Evolutionary conservation across 2,329 filamentous ascomycete species (phyloP).

Genomic region (Diaporthe sp.): DNA sequence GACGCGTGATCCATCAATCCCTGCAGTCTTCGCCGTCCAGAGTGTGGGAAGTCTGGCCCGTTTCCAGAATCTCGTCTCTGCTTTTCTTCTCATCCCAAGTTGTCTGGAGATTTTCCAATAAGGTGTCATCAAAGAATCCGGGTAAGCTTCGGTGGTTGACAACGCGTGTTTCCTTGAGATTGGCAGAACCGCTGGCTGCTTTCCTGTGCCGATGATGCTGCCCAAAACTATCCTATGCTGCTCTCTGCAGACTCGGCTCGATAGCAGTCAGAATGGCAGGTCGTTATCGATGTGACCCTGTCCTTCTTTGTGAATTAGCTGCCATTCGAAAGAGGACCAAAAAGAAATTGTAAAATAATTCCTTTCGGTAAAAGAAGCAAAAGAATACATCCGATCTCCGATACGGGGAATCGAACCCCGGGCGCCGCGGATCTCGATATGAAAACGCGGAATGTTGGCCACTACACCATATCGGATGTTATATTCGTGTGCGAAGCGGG

Average conservation of each 20-base stretch:
- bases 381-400: constrained; percentile 32
- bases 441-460: constrained; percentile 37
- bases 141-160: neutral
- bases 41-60: neutral
- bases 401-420: constrained; percentile 40
- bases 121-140: neutral
- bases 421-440: constrained; percentile 34
- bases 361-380: too few relatives aligned
- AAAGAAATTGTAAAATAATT: too few relatives aligned
- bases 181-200: neutral
- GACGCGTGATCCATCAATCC: too few relatives aligned
- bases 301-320: too few relatives aligned
- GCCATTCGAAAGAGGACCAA: neutral
- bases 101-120: neutral
- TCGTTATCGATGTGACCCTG: neutral
- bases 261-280: neutral
- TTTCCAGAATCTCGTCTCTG: neutral
- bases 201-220: neutral
- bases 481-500: rapidly evolving
- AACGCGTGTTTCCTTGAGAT: neutral
- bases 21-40: neutral
- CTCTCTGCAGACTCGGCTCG: neutral
- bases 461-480: constrained; percentile 36
- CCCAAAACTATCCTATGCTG: neutral
- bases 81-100: neutral